Base-by-base conservation (phyloP, 2,329 filamentous ascomycete genomes). In the Trichoderma guizhouense region DNA sequence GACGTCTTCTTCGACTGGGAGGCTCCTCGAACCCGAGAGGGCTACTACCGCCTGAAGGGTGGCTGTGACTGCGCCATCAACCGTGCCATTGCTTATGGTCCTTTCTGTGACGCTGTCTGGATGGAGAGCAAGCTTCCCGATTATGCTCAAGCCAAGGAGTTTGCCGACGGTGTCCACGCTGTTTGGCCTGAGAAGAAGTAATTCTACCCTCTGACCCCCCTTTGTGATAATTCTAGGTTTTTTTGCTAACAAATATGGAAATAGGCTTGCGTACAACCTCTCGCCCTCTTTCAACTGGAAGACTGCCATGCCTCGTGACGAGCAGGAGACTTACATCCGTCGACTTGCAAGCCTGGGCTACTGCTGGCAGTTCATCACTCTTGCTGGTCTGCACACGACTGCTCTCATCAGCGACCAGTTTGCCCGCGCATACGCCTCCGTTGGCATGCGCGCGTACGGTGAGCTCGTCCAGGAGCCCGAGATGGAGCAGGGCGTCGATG, bases 341-440 rank as follows among this genome's bases (percentile, higher is more conserved):
- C 93, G 96, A 55, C 92, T 99, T 53, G 94, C 91, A 73, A 79
- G 85, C 74, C 89, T 99, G 63, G 96, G 96, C 74, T 99, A 99
- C 89, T 97, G 94, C 89, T 99, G 96, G 96, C 96, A 99, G 84
- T 99, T 99, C 87, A 99, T 99, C 86, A 99, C 96, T n/a, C 90
- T 99, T 61, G 96, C 95, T 6, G 96, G 96, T 76, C 88, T 99
- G 80, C 96, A 99, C 87, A 97, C 94, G 74, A 98, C 94, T 5
- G 96, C 95, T 47, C 89, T 99, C 68, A 97, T 97, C 84, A 92
- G 91, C 78, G 90, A 98, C 84, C 90, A 91, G 74, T 99, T 99
- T 84, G 91, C 94, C 73, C 89, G 90, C 80, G 93, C 93, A 63
- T 99, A 93, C 82, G 87, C 92, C 71, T 86, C 89, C 81, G 86